Conservation (phyloP, 441 rosid species). For the Daphne laureola region DNA sequence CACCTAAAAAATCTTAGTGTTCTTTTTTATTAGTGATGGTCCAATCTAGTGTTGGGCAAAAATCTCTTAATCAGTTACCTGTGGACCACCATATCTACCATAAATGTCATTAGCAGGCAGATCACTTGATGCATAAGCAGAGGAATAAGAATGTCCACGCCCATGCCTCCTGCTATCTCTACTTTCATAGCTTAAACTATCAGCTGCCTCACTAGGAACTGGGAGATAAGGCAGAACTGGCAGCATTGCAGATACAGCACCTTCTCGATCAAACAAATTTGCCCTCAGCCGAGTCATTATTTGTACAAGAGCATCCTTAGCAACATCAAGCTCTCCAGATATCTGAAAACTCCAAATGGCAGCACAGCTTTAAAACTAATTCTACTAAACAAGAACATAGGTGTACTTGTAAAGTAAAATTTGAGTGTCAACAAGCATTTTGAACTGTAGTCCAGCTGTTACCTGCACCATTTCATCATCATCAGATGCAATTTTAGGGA, state of each 20-base stretch:
- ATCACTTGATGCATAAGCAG: conserved; percentile 69
- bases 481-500: conserved; percentile 82
- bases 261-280: conserved; percentile 82
- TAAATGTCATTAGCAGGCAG: conserved; percentile 45
- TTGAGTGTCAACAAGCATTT: neutral
- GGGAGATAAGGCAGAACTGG: conserved; percentile 90
- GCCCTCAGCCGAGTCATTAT: conserved; percentile 76
- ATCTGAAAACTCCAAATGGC: conserved; percentile 35
- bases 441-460: conserved; percentile 8
- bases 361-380: neutral
- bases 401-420: conserved; percentile 8
- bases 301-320: conserved; percentile 90
- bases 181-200: conserved; percentile 44
- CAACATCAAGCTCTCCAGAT: conserved; percentile 87
- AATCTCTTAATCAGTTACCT: conserved; percentile 26
- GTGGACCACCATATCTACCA: conserved; percentile 68
- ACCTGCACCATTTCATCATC: conserved; percentile 99
- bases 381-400: conserved; percentile 4
- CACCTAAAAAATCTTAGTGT: neutral
- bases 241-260: conserved; percentile 60
- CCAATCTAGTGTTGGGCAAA: neutral
- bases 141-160: conserved; percentile 62
- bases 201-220: conserved; percentile 55
- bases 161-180: conserved; percentile 72
- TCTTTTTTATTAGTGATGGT: too few relatives aligned